A percentile compares a stretch with the other conserved stretches of the same genome.
These are phyloP conservation scores for Prosopis cineraria DNA, from an alignment of 306 rosid species.

Conservation along the genomic window DNA sequence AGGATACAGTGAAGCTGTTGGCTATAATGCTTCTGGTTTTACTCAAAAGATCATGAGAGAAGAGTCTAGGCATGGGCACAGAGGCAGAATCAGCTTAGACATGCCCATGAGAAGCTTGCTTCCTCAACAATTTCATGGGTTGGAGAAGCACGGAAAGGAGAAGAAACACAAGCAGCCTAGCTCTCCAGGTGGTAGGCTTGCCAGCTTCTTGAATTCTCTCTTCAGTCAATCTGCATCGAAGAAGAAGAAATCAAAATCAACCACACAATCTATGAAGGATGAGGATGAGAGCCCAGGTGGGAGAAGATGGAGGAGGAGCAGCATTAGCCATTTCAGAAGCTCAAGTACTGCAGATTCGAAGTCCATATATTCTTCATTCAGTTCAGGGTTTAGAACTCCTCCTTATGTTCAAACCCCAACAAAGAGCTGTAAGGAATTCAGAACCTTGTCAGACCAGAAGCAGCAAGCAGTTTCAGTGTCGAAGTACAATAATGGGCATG, in stretches of 20 bases:
- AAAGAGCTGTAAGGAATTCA: constrained; percentile 70
- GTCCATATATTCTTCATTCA: constrained; percentile 64
- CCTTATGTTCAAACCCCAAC: constrained; percentile 75
- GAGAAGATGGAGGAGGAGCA: constrained; percentile 75
- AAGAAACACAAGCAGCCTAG: constrained; percentile 89
- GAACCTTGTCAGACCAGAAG: constrained; percentile 61
- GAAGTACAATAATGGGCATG: constrained; percentile 35
- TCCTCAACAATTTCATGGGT: constrained; percentile 54
- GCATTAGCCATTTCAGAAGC: constrained; percentile 92
- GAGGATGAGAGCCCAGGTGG: constrained; percentile 77
- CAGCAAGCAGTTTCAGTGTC: constrained; percentile 47
- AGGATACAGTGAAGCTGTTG: constrained; percentile 68
- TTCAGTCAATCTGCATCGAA: constrained; percentile 82
- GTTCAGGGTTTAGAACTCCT: constrained; percentile 84
- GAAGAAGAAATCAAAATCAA: constrained; percentile 87
- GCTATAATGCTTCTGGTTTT: constrained; percentile 37
- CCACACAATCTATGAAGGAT: constrained; percentile 72
- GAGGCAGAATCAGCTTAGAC: constrained; percentile 89
- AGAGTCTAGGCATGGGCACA: constrained; percentile 50
- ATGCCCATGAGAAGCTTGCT: constrained; percentile 80
- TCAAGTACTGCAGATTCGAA: constrained; percentile 62
- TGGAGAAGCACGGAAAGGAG: constrained; percentile 66
- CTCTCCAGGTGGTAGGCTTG: constrained; percentile 91
- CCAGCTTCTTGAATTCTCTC: constrained; percentile 90
- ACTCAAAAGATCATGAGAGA: constrained; percentile 62